phyloP scores from a whole-genome alignment of 768 basidiomycete genomes.

The Auriscalpium vulgare region DNA sequence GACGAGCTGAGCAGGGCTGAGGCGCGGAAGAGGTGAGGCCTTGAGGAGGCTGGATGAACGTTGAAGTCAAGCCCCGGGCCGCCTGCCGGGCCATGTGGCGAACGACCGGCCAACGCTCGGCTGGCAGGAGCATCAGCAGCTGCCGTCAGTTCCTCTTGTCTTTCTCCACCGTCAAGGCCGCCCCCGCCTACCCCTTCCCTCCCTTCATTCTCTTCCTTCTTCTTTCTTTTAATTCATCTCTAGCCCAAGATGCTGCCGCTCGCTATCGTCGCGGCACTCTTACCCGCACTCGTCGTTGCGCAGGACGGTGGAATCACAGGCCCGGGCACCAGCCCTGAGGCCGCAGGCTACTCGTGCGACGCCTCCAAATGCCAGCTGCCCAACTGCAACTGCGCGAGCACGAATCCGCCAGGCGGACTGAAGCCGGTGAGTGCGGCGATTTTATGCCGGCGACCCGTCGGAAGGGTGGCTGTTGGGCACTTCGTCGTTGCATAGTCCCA shows the following conservation, averaged over 20 bases:
- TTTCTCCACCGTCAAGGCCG: too few relatives aligned
- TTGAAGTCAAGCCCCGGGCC: too few relatives aligned
- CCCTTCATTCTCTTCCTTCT: not conserved
- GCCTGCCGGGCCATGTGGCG: too few relatives aligned
- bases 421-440: constrained; percentile 38
- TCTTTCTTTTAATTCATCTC: not conserved
- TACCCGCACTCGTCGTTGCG: constrained; percentile 19
- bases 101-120: too few relatives aligned
- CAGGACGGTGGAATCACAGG: constrained; percentile 48
- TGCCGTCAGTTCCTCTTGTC: too few relatives aligned
- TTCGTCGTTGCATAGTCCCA: too few relatives aligned
- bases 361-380: constrained; percentile 57
- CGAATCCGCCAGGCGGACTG: constrained; percentile 65
- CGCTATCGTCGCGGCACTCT: constrained; percentile 7
- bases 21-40: too few relatives aligned
- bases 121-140: too few relatives aligned
- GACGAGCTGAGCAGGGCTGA: too few relatives aligned
- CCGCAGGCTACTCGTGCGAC: constrained; percentile 70
- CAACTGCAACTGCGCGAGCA: constrained; percentile 65
- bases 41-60: too few relatives aligned
- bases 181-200: not conserved
- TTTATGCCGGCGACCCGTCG: too few relatives aligned
- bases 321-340: constrained; percentile 40
- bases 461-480: too few relatives aligned
- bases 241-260: constrained; percentile 4